A percentile compares a stretch with the other conserved stretches of the same genome.
Conservation (phyloP, 2,329 filamentous ascomycete genomes). For the Calycina herbarum region DNA sequence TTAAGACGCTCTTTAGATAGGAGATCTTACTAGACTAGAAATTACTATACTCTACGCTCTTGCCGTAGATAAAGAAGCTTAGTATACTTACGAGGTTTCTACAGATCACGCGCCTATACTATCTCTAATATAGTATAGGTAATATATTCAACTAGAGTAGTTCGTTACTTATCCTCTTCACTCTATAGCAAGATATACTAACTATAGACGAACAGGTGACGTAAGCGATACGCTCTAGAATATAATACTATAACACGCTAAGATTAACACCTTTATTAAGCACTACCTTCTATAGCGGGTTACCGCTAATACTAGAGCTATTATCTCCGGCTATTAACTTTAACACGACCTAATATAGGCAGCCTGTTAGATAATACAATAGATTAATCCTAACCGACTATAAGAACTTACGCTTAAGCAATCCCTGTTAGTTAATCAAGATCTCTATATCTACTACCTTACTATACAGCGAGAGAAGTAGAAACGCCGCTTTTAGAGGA, state of each 20-base stretch:
- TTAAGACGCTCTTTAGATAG: constrained; percentile 24
- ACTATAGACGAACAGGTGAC: constrained; percentile 16
- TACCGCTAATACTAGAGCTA: too few relatives aligned
- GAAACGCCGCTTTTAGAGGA: too few relatives aligned
- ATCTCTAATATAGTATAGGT: constrained; percentile 25
- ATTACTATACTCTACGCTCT: constrained; percentile 23
- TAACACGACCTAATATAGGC: too few relatives aligned
- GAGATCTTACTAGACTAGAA: constrained; percentile 26
- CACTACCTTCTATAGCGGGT: constrained; percentile 17
- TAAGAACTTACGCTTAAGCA: too few relatives aligned
- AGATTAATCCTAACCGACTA: too few relatives aligned
- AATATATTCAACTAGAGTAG: constrained; percentile 30
- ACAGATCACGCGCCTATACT: constrained; percentile 26
- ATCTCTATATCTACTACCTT: too few relatives aligned
- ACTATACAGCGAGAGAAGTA: too few relatives aligned
- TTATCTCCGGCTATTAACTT: too few relatives aligned
- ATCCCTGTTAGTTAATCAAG: too few relatives aligned
- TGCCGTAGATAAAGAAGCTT: constrained; percentile 24
- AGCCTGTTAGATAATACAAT: too few relatives aligned
- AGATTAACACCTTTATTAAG: constrained; percentile 26
- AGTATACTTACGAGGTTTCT: constrained; percentile 24
- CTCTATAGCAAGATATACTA: constrained; percentile 18
- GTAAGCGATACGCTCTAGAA: constrained; percentile 27
- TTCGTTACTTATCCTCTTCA: constrained; percentile 11
- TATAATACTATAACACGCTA: constrained; percentile 27